Base-by-base conservation (phyloP, 306 rosid species). In the Purshia tridentata region DNA sequence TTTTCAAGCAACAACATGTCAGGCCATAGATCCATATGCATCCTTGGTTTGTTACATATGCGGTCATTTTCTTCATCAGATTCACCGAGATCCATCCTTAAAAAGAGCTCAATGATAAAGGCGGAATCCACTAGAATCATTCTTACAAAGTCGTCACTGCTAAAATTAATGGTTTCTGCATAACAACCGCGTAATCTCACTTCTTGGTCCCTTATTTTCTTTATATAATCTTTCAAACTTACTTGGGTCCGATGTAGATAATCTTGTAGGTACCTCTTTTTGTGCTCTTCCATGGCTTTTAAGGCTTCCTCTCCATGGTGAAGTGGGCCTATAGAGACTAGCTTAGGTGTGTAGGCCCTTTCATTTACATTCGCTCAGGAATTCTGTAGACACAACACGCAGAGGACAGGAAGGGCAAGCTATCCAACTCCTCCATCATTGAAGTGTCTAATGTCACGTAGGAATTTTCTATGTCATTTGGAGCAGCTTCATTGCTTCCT, bases 1-100 rank as follows among this genome's bases (percentile, higher is more conserved):
- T 82, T 85, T 61, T 81, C 88, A n/a, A 85, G 78, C 29, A 81
- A 14, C 50, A 76, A 20, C 54, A 79, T 40, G 52, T 85, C 88
- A 57, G 41, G 19, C 51, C 51, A 44, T 12, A 85, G 53, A 40
- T 74, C 79, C 20, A 45, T 16, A 8, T 74, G 20, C 66, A 78
- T 47, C 81, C 83, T 69, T 41, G 80, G 84, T 50, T 73, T 73
- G 13, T 61, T 37, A 10, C 72, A 61, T 0, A 79, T 41, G 52
- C 69, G 75, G 41, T 82, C 86, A n/a, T 67, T 39, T 62, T 66
- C 41, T 6, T 45, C 7, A 57, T 70, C 19, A 20, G 41, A 63
- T 20, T n/a, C 15, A 2, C 4, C 22, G 69, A 4, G 10, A 13
- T 15, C 18, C 57, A 58, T 46, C 11, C 78, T 46, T 16, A n/a